Evolutionary conservation across 2,329 filamentous ascomycete species (phyloP), one percentile per base, ranked within the genome.

Genomic region (Trichoderma koningiopsis): DNA sequence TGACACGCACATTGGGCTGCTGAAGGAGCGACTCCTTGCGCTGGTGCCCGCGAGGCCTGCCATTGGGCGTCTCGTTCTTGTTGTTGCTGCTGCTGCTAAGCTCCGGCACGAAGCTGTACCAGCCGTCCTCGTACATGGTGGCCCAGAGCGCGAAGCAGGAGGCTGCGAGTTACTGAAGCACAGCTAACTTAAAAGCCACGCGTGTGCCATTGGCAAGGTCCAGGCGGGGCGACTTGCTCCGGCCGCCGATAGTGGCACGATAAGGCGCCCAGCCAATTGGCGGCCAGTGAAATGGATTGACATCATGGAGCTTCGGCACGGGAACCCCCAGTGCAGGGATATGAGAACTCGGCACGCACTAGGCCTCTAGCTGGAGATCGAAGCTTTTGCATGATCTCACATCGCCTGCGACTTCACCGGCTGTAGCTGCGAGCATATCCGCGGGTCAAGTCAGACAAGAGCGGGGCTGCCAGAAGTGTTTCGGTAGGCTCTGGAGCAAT

Each of bases 71-170:
- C n/a, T 81, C 80, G 70, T 82, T 82, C 74, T 84, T 86, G 72
- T 85, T 81, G 69, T 85, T 81, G 70, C 82, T 83, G 74, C 84
- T 86, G 72, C 85, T 82, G 69, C 85, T 81, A 66, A 87, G 80
- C 68, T 91, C 88, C 31, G 91, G 87, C 72, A 92, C 88, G 76
- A 93, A 90, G 77, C 87, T 92, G 81, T 94, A 93, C 92, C 92
- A 95, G 35, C 91, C 89, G 79, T 95, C 92, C 80, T 95, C 92
- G 79, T 92, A 92, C 91, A 93, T 94, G 73, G 73, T 82, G 73
- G 64, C 37, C 57, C 65, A 66, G 37, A 63, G 24, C 49, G 68
- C 55, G 57, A 68, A 60, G 31, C 40, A 67, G 31, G 31, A 40
- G 40, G 40, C 29, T 57, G 37, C 40, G 31, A 22, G 7, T 35